Percentiles rank a stretch among this genome's conserved stretches.
phyloP scores from a whole-genome alignment of 2,329 filamentous ascomycete genomes.

The Coniochaeta hoffmannii region DNA sequence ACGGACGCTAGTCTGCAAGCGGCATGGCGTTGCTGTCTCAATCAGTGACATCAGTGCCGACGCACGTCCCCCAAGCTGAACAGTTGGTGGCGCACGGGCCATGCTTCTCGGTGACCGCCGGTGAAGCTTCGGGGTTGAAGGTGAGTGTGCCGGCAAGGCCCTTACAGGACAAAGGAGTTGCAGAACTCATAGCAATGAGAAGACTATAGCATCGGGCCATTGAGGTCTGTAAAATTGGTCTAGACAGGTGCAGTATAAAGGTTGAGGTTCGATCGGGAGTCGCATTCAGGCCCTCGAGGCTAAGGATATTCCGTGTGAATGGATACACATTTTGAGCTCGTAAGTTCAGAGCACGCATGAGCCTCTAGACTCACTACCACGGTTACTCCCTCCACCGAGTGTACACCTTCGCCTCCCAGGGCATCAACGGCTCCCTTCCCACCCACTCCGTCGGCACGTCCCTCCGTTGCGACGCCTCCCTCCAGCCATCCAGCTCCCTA shows the following conservation, averaged over 20 bases:
- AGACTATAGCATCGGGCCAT: no score
- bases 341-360: no score
- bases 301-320: no score
- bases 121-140: background rate
- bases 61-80: background rate
- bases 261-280: no score
- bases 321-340: no score
- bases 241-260: no score
- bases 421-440: slow-evolving; percentile 14
- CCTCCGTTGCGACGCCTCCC: slow-evolving; percentile 15
- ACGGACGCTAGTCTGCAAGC: background rate
- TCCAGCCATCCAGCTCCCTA: slow-evolving; percentile 9
- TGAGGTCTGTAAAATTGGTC: no score
- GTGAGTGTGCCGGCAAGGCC: no score
- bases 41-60: background rate
- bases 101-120: background rate
- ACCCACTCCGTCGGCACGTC: slow-evolving; percentile 16
- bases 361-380: no score
- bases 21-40: background rate
- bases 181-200: no score
- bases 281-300: no score
- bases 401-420: slow-evolving; percentile 18
- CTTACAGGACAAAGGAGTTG: no score
- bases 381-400: slow-evolving; percentile 12
- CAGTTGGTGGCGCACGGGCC: background rate